A percentile compares a stretch with the other conserved stretches of the same genome.
Evolutionary conservation across 225 moss, liverwort and hornwort genomes (phyloP).

Genomic region (Takakia lepidozioides): DNA sequence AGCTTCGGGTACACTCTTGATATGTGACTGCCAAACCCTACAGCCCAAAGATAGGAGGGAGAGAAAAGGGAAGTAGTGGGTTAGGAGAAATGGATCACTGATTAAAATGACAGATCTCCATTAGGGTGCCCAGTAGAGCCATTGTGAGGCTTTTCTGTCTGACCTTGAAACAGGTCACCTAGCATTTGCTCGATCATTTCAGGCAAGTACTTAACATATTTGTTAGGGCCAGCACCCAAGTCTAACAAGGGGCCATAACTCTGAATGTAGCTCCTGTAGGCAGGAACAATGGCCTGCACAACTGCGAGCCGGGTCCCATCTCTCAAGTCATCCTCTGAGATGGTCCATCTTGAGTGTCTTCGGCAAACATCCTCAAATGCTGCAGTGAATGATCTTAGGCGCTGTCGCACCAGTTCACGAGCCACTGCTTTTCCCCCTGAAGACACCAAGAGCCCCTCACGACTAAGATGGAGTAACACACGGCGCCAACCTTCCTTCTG

Average conservation of each 20-base stretch:
- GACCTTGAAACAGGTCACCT: slow-evolving; percentile 69
- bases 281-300: slow-evolving; percentile 72
- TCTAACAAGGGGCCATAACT: slow-evolving; percentile 42
- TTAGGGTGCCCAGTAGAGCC: no score
- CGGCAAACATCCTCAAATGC: slow-evolving; percentile 55
- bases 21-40: no score
- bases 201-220: slow-evolving; percentile 66
- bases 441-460: slow-evolving; percentile 63
- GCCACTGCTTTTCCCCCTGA: slow-evolving; percentile 48
- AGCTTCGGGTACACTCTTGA: no score
- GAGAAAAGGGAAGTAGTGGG: no score
- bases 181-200: slow-evolving; percentile 74
- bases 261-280: slow-evolving; percentile 64
- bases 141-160: no score
- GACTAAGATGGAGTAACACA: slow-evolving; percentile 47
- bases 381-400: slow-evolving; percentile 45
- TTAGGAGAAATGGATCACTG: no score
- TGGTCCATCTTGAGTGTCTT: slow-evolving; percentile 60
- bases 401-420: slow-evolving; percentile 65
- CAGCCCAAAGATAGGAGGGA: no score
- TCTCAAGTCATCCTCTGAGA: slow-evolving; percentile 63
- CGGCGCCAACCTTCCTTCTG: slow-evolving; percentile 75
- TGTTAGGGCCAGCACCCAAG: slow-evolving; percentile 37
- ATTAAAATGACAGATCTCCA: no score
- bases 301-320: slow-evolving; percentile 52